A percentile compares a stretch with the other conserved stretches of the same genome.
These are phyloP conservation scores for Backusella luteola DNA, from an alignment of 192 early-diverging fungal species.

Conservation along the genomic window DNA sequence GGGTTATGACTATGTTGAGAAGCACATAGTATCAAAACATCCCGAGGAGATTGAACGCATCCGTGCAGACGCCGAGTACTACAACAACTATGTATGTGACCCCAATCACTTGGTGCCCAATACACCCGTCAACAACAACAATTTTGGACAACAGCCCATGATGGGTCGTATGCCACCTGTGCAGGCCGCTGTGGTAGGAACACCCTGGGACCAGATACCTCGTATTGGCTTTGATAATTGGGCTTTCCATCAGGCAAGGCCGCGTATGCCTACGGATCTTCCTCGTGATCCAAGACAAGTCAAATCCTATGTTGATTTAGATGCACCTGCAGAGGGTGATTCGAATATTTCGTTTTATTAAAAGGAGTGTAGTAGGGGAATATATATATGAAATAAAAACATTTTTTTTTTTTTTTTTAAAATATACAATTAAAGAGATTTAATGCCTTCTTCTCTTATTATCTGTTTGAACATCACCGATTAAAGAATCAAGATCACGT, in stretches of 20 bases:
- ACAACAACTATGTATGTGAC: conserved; percentile 89
- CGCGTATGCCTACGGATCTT: conserved; percentile 17
- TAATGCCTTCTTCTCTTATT: not conserved
- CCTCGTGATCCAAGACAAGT: conserved; percentile 71
- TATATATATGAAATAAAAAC: too few species aligned
- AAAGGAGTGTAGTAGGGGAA: too few species aligned
- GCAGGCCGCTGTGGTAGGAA: conserved; percentile 42
- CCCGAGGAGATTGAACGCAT: conserved; percentile 63
- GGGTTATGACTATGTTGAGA: conserved; percentile 89
- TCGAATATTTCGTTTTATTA: too few species aligned
- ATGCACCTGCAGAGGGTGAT: conserved; percentile 73
- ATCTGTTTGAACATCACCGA: not conserved
- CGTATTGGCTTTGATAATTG: conserved; percentile 54
- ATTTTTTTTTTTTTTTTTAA: not conserved
- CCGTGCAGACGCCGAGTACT: conserved; percentile 69
- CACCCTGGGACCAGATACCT: conserved; percentile 57
- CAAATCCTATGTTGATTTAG: conserved; percentile 85
- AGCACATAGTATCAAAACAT: conserved; percentile 93
- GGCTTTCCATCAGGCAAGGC: not conserved
- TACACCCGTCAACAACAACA: not conserved
- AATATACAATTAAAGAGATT: not conserved
- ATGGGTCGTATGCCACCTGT: conserved; percentile 27
- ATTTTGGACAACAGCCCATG: conserved; percentile 6
- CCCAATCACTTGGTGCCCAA: conserved; percentile 68
- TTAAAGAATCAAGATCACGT: not conserved